These are phyloP conservation scores for Russula earlei DNA, from an alignment of 768 basidiomycete genomes.

Conservation along the genomic window DNA sequence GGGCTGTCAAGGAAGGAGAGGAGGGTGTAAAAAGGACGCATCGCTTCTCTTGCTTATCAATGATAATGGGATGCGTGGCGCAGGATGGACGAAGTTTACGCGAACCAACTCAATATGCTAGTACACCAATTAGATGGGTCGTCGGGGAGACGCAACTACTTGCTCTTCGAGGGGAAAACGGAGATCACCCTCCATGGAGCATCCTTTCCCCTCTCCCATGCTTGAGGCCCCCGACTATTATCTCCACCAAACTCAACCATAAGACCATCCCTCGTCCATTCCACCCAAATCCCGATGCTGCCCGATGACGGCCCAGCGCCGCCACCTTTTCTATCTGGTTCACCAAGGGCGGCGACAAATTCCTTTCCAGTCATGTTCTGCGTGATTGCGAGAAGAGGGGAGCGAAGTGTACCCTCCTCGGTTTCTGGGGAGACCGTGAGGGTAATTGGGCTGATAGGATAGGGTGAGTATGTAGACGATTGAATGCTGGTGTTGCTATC, in stretches of 20 bases:
- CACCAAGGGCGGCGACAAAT: slow-evolving; percentile 66
- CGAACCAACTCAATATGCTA: not conserved
- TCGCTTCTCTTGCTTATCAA: too few relatives aligned
- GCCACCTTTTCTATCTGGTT: slow-evolving; percentile 87
- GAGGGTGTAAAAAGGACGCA: too few relatives aligned
- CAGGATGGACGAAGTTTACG: too few relatives aligned
- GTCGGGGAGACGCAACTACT: not conserved
- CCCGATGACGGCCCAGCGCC: slow-evolving; percentile 76
- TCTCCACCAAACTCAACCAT: slow-evolving; percentile 84
- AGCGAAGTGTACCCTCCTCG: slow-evolving; percentile 26
- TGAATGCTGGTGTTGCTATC: slow-evolving; percentile 28
- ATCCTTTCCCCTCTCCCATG: slow-evolving; percentile 82
- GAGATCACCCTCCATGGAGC: slow-evolving; percentile 71
- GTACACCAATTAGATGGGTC: too few relatives aligned
- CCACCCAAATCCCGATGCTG: slow-evolving; percentile 88
- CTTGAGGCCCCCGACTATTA: slow-evolving; percentile 68
- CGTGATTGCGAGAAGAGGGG: slow-evolving; percentile 35
- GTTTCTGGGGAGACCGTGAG: slow-evolving; percentile 31
- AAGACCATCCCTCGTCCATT: slow-evolving; percentile 74
- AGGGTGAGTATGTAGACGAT: slow-evolving; percentile 45
- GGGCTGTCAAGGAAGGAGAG: too few relatives aligned
- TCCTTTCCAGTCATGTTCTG: slow-evolving; percentile 61
- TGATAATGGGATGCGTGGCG: too few relatives aligned
- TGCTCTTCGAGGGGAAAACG: slow-evolving; percentile 35
- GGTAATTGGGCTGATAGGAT: slow-evolving; percentile 44